Evolutionary conservation across 495 filamentous ascomycete genomes (phyloP).

Genomic region (Penicillium dipodomyicola): DNA sequence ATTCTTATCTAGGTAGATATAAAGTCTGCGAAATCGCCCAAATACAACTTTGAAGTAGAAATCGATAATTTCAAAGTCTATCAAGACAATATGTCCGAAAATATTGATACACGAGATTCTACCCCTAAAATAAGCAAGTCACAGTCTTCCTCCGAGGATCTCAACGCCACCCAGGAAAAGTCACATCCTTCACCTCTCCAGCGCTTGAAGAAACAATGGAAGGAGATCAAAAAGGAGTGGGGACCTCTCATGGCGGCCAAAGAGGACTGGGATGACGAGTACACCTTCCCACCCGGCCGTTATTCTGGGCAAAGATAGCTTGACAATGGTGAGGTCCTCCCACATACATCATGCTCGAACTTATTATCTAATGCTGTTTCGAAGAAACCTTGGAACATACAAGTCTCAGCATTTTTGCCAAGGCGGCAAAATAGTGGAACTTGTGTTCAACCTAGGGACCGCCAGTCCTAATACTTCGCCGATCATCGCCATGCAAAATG

Average conservation of each 20-base stretch:
- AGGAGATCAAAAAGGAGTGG: constrained; percentile 6
- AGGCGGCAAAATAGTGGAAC: not conserved
- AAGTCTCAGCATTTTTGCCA: not conserved
- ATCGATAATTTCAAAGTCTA: not conserved
- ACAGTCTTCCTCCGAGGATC: not conserved
- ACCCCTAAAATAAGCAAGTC: not conserved
- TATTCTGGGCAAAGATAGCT: constrained; percentile 9
- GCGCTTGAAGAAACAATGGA: constrained; percentile 8
- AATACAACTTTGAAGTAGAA: not conserved
- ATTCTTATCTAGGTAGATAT: not conserved
- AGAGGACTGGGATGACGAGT: constrained; percentile 7
- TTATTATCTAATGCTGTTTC: not conserved
- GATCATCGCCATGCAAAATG: not conserved
- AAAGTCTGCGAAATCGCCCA: not conserved
- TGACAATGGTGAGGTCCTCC: not conserved
- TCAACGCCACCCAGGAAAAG: not conserved
- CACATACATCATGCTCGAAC: not conserved
- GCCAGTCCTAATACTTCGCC: not conserved
- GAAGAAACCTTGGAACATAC: not conserved
- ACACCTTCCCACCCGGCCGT: constrained; percentile 10
- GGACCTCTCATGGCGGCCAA: constrained; percentile 14
- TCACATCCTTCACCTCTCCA: constrained; percentile 3
- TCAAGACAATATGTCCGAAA: not conserved
- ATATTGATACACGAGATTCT: not conserved
- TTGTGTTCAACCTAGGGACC: not conserved